Evolutionary conservation across 75 land plant species (phyloP), one percentile per base, ranked within the genome.

Genomic region (Picea sitchensis): DNA sequence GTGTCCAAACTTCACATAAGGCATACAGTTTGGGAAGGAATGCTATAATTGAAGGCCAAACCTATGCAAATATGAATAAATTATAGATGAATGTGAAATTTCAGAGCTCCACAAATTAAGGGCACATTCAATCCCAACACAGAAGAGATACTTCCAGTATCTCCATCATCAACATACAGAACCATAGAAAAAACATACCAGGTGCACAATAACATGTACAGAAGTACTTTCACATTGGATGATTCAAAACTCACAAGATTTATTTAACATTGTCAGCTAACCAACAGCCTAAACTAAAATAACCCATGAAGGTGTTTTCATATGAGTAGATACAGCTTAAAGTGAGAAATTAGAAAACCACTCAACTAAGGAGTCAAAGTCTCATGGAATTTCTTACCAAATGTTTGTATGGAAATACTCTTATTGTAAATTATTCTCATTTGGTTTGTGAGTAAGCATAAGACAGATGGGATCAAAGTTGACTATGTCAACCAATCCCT

Each of bases 101-200:
- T 51, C 56, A 65, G 23, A 76, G 12, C 65, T 65, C 77, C 65
- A 76, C 23, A 59, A 26, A 80, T 56, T 59, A 31, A 51, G 59
- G 65, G 5, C 2, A 63, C 61, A n/a, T 58, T 41, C 51, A 69
- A 36, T 5, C 51, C 51, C 9, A 51, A 51, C 11, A 51, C 56
- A 51, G 56, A 51, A 51, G 56, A 9, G 56, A 51, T 11, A 51
- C 56, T 51, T 51, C 56, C 56, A 51, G 56, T 51, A 51, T 51
- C 1, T 51, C 56, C 12, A 51, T 51, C 56, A 51, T 0, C 56
- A 51, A 51, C 51, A 6, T 47, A 47, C 51, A 47, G 30, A 67
- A 26, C 6, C 17, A 17, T 62, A 4, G 30, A 62, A 41, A 51
- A 9, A 51, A 26, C 5, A 64, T 30, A 26, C 30, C 31, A 12